phyloP scores from a whole-genome alignment of 768 basidiomycete species.

The Collybiopsis confluens region DNA sequence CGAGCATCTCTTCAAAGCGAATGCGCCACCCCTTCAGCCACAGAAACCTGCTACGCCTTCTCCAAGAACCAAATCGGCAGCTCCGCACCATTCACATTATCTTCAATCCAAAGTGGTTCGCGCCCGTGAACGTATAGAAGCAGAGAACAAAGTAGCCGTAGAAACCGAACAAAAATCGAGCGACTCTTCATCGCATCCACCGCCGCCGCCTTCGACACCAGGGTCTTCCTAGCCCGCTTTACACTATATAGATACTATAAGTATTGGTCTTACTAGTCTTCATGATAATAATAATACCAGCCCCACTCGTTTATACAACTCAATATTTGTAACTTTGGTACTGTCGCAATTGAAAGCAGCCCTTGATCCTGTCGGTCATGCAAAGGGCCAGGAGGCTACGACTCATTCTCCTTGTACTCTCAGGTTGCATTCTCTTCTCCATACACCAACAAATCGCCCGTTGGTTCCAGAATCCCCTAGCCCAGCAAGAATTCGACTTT shows the following conservation, averaged over 20 bases:
- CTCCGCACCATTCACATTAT: constrained; percentile 75
- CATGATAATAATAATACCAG: too few relatives aligned
- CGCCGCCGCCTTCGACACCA: neutral
- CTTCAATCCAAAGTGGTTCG: constrained; percentile 96
- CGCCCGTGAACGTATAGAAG: constrained; percentile 92
- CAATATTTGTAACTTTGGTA: too few relatives aligned
- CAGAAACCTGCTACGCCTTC: constrained; percentile 41
- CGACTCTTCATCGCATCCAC: neutral
- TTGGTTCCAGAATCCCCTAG: too few relatives aligned
- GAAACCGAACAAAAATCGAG: neutral
- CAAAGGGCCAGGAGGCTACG: too few relatives aligned
- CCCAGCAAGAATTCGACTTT: too few relatives aligned
- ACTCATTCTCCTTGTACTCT: too few relatives aligned
- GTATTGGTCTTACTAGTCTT: neutral
- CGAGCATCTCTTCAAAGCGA: constrained; percentile 89
- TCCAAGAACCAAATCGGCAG: constrained; percentile 37
- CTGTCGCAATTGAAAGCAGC: too few relatives aligned
- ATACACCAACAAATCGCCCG: too few relatives aligned
- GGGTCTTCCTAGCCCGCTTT: neutral
- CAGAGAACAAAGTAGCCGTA: constrained; percentile 45
- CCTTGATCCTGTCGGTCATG: too few relatives aligned
- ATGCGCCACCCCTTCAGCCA: constrained; percentile 65
- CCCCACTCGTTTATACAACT: too few relatives aligned
- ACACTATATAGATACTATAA: neutral
- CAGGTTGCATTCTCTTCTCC: too few relatives aligned